Base-by-base conservation (phyloP, 805 yeast genomes). In the Cyberlindnera mycetangii region DNA sequence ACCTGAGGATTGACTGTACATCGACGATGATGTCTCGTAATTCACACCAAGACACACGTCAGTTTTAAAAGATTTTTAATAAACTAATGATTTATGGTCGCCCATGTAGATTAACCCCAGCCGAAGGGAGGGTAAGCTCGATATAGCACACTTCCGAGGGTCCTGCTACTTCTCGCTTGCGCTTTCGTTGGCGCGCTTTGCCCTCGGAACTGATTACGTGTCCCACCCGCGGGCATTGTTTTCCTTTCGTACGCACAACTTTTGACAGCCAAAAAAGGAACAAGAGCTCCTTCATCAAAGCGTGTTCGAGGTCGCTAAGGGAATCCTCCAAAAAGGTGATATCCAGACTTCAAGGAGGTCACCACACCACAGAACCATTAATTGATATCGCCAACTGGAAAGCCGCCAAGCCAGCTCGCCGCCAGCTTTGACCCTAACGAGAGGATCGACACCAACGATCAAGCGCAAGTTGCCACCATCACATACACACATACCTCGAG, bases 1-100 rank as follows among this genome's bases (percentile, higher is more conserved):
- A n/a, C n/a, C n/a, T 25, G 33, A 30, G 8, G 33, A 30, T 30
- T 10, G n/a, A n/a, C n/a, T n/a, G n/a, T n/a, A n/a, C n/a, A n/a
- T n/a, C n/a, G n/a, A n/a, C n/a, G n/a, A n/a, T n/a, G n/a, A n/a
- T n/a, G 20, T 19, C 18, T 15, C 31, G 5, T 24, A 16, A 36
- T 24, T n/a, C 15, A 16, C 25, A 28, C 21, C 16, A 10, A 4
- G 16, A 24, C 20, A 31, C 27, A 37, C n/a, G 25, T 32, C 17
- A 24, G n/a, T 15, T 39, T 39, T 35, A 25, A 38, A 36, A n/a
- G 31, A 40, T 30, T 21, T 15, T 38, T 45, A 45, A 40, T 45
- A 45, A 16, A 45, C 37, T 45, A 45, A 45, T 45, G 49, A 45
- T 41, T 43, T 27, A 32, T 32, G 37, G 4, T 24, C 18, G 5